Base-by-base conservation (phyloP, 345 rosid genomes). In the Dimocarpus longan region DNA sequence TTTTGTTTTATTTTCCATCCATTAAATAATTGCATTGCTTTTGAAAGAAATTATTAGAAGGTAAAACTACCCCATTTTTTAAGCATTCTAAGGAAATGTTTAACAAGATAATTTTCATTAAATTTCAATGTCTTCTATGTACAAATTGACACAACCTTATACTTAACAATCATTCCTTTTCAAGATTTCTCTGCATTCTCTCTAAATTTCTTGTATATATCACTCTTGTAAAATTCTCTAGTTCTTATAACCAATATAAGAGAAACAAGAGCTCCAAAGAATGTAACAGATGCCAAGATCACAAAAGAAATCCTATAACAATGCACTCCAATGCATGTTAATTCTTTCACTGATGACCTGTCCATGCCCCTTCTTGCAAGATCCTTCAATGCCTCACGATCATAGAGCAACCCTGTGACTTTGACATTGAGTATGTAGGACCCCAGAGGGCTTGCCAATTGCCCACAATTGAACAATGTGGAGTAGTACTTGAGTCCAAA, bases 401-500 rank as follows among this genome's bases (percentile, higher is more conserved):
- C 98, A 42, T 95, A 95, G 0, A 95, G 82, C 76, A 39, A 56
- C 21, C 97, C 98, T 0, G 95, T 89, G 5, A 93, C 80, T 78
- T 87, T 88, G 46, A 95, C 98, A 60, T 93, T 95, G 13, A 95
- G 83, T 24, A 95, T 80, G 79, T 90, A 95, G 0, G 97, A 93
- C 0, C 98, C 98, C 0, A 95, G 85, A n/a, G 98, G 98, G 28
- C 93, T 91, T 2, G 97, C 93, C 37, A 93, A 57, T 65, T 90
- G 97, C 21, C 97, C 97, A 71, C 95, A 95, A 54, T 91, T 93
- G 90, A 90, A 95, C 87, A 93, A 76, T 42, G 97, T 93, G n/a
- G 97, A 91, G 90, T 87, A 95, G 85, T 95, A 90, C 82, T 90
- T 95, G 0, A 95, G 91, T 9, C 98, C 97, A 56, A 95, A 95